Conservation (phyloP, 169 alveolate species). For the Cryptosporidium xiaoi region DNA sequence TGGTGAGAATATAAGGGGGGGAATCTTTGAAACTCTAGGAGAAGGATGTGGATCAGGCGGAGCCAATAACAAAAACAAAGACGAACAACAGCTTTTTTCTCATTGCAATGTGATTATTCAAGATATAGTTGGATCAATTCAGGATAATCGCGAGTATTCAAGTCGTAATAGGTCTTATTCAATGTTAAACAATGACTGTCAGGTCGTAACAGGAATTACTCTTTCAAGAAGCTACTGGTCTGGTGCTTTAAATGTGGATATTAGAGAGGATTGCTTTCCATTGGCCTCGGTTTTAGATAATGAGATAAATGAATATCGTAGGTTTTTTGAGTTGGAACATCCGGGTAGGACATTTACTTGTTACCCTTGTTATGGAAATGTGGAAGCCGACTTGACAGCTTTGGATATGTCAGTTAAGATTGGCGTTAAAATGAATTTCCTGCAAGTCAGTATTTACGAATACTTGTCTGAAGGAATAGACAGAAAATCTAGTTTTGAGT, state of each 20-base stretch:
- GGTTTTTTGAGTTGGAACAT: constrained; percentile 49
- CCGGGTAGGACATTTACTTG: constrained; percentile 72
- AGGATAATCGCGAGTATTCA: constrained; percentile 26
- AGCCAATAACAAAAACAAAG: neutral
- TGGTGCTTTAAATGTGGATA: constrained; percentile 15
- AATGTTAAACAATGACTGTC: neutral
- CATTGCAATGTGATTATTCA: constrained; percentile 49
- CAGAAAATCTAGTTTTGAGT: neutral
- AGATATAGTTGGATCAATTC: constrained; percentile 44
- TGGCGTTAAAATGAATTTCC: constrained; percentile 15
- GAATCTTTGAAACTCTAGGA: neutral
- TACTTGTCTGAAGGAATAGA: constrained; percentile 7
- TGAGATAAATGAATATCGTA: constrained; percentile 22
- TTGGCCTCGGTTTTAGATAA: constrained; percentile 42
- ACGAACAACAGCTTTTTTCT: constrained; percentile 37
- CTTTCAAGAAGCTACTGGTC: constrained; percentile 67
- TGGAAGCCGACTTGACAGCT: constrained; percentile 37
- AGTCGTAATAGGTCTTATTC: neutral
- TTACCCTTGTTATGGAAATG: constrained; percentile 40
- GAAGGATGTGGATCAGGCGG: neutral
- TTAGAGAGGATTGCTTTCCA: constrained; percentile 40
- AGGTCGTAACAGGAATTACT: constrained; percentile 38
- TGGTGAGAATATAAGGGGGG: neutral
- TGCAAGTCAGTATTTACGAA: constrained; percentile 63
- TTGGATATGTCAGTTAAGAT: constrained; percentile 26